phyloP scores from a whole-genome alignment of 202 grass and related monocot genomes.

The Carex sylvatica region DNA sequence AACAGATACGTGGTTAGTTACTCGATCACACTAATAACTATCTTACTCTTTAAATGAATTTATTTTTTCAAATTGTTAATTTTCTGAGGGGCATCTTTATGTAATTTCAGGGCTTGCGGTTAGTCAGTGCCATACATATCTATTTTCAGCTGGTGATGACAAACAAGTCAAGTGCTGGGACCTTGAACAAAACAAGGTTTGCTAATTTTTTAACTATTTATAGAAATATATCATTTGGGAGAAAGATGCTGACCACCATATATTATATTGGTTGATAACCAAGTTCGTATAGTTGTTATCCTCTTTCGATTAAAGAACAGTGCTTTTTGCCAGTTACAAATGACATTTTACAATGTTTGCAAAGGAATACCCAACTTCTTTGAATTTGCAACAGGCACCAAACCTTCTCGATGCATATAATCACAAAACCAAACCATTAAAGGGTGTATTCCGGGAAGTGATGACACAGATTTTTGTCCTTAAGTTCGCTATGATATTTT shows the following conservation, averaged over 20 bases:
- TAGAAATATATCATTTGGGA: not conserved
- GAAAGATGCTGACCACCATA: not conserved
- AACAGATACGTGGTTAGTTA: constrained; percentile 80
- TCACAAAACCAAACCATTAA: not conserved
- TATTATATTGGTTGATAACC: not conserved
- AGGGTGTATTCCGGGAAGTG: not conserved
- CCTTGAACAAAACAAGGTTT: constrained; percentile 99
- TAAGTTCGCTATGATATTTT: not conserved
- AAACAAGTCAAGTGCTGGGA: constrained; percentile 99
- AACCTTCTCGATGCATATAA: not conserved
- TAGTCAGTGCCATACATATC: constrained; percentile 82
- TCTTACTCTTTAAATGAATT: not conserved
- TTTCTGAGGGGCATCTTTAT: not conserved
- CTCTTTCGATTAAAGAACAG: not conserved
- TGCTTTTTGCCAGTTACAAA: not conserved
- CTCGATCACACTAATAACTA: not conserved
- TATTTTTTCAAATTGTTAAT: constrained; percentile 12
- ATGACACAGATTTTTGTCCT: not conserved
- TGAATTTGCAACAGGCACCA: not conserved
- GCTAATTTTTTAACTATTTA: not conserved
- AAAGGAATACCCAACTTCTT: not conserved
- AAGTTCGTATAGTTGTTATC: not conserved
- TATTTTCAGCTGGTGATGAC: constrained; percentile 99
- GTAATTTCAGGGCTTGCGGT: constrained; percentile 78
- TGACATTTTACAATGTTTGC: not conserved